A percentile compares a stretch with the other conserved stretches of the same genome.
These are phyloP conservation scores for Quercus engelmannii DNA, from an alignment of 306 rosid genomes.

Conservation along the genomic window DNA sequence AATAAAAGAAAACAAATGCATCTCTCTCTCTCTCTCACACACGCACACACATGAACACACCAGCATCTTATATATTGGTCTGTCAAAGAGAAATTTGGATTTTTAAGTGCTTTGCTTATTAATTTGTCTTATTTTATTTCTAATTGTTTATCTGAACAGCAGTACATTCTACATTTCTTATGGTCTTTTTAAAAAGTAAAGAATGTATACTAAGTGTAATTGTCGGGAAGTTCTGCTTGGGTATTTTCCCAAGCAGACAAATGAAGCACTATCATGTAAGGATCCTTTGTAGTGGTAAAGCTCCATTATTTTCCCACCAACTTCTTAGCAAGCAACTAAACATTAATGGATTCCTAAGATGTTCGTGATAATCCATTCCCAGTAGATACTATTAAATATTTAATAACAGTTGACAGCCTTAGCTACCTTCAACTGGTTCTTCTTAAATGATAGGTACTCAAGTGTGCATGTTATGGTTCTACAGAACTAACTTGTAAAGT, in stretches of 20 bases:
- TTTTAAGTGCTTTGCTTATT: not conserved
- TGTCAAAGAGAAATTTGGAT: not conserved
- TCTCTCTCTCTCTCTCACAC: not conserved
- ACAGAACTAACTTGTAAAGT: not conserved
- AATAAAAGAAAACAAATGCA: not conserved
- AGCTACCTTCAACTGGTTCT: not conserved
- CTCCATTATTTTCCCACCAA: not conserved
- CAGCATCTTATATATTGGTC: not conserved
- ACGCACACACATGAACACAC: not conserved
- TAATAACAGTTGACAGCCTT: not conserved
- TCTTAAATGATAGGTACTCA: not conserved
- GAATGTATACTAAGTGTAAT: not conserved
- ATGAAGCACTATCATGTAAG: not conserved
- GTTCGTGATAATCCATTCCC: not conserved
- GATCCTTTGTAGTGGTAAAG: not conserved
- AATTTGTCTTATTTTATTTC: not conserved
- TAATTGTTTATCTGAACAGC: slow-evolving; percentile 4
- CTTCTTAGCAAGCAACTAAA: not conserved
- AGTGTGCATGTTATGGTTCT: not conserved
- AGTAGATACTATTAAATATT: not conserved
- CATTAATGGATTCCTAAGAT: not conserved
- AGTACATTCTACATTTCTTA: slow-evolving; percentile 5
- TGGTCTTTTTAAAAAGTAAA: slow-evolving; percentile 2
- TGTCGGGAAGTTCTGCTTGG: not conserved
- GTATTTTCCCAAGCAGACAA: slow-evolving; percentile 10